Evolutionary conservation across 2,329 filamentous ascomycete genomes (phyloP), one percentile per base, ranked within the genome.

Genomic region (Clonostachys chloroleuca): DNA sequence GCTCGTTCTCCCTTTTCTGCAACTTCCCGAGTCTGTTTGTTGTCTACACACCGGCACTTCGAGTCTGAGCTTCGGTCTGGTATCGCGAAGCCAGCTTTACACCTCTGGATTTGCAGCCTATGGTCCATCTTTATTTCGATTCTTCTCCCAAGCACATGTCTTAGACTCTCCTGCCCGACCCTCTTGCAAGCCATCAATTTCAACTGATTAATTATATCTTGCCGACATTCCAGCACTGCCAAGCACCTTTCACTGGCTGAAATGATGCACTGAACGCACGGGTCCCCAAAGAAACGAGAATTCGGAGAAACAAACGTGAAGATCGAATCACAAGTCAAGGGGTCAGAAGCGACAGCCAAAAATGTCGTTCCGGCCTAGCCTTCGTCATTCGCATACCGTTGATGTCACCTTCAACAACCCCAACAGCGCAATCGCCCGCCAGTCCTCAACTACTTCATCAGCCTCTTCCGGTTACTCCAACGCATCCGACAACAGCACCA

Each of bases 391-490:
- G 53, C 74, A 75, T 51, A 76, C 73, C 47, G 60, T 68, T 57
- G 77, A 81, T 59, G 62, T 68, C 58, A 45, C 54, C 49, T 64
- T 62, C 52, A 58, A 63, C 63, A 57, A 59, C 48, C 55, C 68
- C 54, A 60, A 61, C 52, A 58, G 63, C 64, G 58, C 60, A 48
- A 56, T 83, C 54, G 72, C 70, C 52, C 77, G 86, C 54, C 83
- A 88, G 57, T 75, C 81, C 34, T 90, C 87, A 6, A 89, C 80
- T 49, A 81, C 82, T 35, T 88, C 86, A 7, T 82, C 81, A n/a
- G 80, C 78, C 46, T 90, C 86, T 4, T 87, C 85, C 5, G 78
- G 75, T 47, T 86, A 83, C 62, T 87, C 85, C 2, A 73, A 75
- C 51, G 58, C 66, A 44, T 83, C 83, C 52, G 79, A 83, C 40